Percentiles rank a stretch among this genome's conserved stretches.
These are phyloP conservation scores for Cladophialophora chaetospira DNA, from an alignment of 2,329 filamentous ascomycete species.

Conservation along the genomic window DNA sequence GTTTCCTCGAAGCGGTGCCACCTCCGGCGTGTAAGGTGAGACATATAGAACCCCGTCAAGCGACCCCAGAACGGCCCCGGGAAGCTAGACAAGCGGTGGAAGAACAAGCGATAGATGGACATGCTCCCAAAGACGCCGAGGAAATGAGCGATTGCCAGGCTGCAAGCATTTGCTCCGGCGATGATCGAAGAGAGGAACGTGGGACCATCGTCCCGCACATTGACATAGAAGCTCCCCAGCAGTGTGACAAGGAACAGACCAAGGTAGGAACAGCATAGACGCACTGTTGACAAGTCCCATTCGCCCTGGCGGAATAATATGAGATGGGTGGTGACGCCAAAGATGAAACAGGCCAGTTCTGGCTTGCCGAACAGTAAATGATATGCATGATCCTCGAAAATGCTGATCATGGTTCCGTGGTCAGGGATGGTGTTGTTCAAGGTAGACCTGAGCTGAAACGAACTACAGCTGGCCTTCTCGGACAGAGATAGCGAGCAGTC, in stretches of 20 bases:
- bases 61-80: slow-evolving; percentile 34
- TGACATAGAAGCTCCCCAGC: neutral
- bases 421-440: too few species aligned
- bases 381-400: too few species aligned
- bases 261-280: neutral
- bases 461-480: too few species aligned
- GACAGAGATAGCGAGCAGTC: too few species aligned
- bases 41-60: slow-evolving; percentile 20
- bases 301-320: neutral
- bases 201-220: neutral
- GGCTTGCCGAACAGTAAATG: too few species aligned
- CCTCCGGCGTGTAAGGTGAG: slow-evolving; percentile 11
- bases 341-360: too few species aligned
- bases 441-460: too few species aligned
- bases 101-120: slow-evolving; percentile 34
- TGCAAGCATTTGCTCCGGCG: neutral
- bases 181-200: neutral
- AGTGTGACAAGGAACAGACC: neutral
- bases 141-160: neutral
- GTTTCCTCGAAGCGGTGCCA: slow-evolving; percentile 22
- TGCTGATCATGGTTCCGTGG: too few species aligned
- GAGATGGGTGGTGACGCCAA: neutral
- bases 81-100: slow-evolving; percentile 35
- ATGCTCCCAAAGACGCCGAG: slow-evolving; percentile 29
- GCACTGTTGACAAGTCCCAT: slow-evolving; percentile 5